Evolutionary conservation across 495 filamentous ascomycete genomes (phyloP).

Genomic region (Penicillium angulare): DNA sequence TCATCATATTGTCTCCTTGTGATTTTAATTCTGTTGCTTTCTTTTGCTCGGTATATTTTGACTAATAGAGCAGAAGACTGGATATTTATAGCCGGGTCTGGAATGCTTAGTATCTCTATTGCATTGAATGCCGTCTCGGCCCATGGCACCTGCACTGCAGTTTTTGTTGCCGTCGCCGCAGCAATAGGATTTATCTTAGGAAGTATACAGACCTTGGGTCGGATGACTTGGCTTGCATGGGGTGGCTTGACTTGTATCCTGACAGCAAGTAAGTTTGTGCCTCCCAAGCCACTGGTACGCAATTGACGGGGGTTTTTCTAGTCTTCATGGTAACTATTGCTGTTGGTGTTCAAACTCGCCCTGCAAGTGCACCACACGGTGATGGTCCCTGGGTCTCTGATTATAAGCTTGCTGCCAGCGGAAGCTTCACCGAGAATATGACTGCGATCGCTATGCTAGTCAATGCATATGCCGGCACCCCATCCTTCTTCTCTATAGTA

Average conservation of each 20-base stretch:
- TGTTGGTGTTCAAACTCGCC: constrained; percentile 53
- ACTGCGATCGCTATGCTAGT: constrained; percentile 63
- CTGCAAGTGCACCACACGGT: constrained; percentile 32
- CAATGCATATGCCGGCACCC: constrained; percentile 67
- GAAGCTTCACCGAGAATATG: constrained; percentile 39
- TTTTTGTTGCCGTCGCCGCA: constrained; percentile 37
- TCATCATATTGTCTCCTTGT: too few species aligned
- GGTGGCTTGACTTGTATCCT: constrained; percentile 36
- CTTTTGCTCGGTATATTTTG: too few species aligned
- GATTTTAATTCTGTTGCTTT: too few species aligned
- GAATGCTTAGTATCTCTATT: constrained; percentile 70
- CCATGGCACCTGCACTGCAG: constrained; percentile 61
- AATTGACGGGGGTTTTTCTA: constrained; percentile 24
- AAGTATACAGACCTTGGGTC: constrained; percentile 40
- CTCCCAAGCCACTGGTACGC: constrained; percentile 24
- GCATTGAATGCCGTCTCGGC: constrained; percentile 63
- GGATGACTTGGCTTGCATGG: constrained; percentile 40
- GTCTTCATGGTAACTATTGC: constrained; percentile 71
- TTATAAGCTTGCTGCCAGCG: constrained; percentile 27
- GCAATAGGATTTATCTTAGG: constrained; percentile 29
- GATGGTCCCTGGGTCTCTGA: constrained; percentile 33
- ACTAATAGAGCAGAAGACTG: constrained; percentile 48
- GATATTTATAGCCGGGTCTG: constrained; percentile 40
- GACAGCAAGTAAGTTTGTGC: constrained; percentile 37
- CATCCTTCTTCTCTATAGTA: constrained; percentile 68